Base-by-base conservation (phyloP, 2,329 filamentous ascomycete genomes). In the Trichothecium roseum region DNA sequence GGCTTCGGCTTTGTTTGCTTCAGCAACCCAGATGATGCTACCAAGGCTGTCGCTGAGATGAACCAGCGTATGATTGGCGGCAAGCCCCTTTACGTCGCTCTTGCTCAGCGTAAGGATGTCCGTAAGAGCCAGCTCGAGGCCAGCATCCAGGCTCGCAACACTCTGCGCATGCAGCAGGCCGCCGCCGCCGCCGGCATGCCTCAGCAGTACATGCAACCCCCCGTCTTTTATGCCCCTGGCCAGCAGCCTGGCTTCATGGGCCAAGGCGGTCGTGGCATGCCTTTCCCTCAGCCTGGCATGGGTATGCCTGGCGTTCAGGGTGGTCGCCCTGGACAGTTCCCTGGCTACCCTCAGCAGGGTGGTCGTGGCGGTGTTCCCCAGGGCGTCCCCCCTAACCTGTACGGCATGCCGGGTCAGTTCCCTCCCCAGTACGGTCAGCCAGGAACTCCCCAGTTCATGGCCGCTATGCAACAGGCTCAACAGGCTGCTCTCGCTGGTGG, bases 1-100 rank as follows among this genome's bases (percentile, higher is more conserved):
- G 91, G 91, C 60, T 98, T 98, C 60, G 91, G 91, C 53, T 98
- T 98, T 63, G 91, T 98, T 56, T 98, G 91, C 83, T 98, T 98
- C 73, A 91, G 84, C 76, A 96, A 94, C 74, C 88, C 91, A 41
- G 91, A 98, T 54, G 91, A 98, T 62, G 91, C 91, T 47, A 95
- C 89, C 68, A 96, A 96, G 78, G 91, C 91, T 46, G 89, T 98
- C 45, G 87, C 88, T 42, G 91, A 98, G 66, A 95, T 96, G 86
- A 98, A 98, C 74, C 89, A 96, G 74, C 87, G 91, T 64, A 98
- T 98, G 91, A 74, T 96, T 49, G 83, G 88, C 62, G 77, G 76
- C 68, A 98, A 98, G 79, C 91, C 91, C 39, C 74, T 98, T 42
- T 98, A 98, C 58, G 91, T 98, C 53, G 91, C 91, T 51, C 78